A percentile compares a stretch with the other conserved stretches of the same genome.
phyloP scores from a whole-genome alignment of 73 alveolate genomes.

The Paramecium tetraurelia region DNA sequence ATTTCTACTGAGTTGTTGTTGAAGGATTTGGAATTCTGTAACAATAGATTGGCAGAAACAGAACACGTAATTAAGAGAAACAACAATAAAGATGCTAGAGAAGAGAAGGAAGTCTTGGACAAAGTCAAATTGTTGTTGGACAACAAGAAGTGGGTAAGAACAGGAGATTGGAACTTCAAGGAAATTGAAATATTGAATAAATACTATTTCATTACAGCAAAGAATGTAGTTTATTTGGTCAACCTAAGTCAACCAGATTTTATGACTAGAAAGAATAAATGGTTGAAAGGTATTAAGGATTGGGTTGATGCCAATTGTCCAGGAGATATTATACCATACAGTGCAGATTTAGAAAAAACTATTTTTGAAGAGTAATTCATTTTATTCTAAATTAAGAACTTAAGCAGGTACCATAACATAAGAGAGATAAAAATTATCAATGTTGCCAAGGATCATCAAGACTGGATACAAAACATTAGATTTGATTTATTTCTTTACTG shows the following conservation, averaged over 20 bases:
- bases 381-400: neutral
- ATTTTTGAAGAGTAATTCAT: conserved; percentile 66
- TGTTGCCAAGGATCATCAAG: conserved; percentile 87
- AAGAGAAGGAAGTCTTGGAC: conserved; percentile 83
- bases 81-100: conserved; percentile 82
- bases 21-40: conserved; percentile 84
- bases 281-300: conserved; percentile 84
- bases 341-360: conserved; percentile 89
- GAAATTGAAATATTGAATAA: conserved; percentile 93
- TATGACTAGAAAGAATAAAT: conserved; percentile 88
- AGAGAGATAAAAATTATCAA: conserved; percentile 79
- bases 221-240: conserved; percentile 95
- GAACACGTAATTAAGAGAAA: conserved; percentile 89
- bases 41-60: conserved; percentile 77
- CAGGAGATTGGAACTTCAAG: conserved; percentile 86
- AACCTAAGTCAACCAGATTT: conserved; percentile 90
- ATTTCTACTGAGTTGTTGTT: conserved; percentile 89
- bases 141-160: conserved; percentile 72
- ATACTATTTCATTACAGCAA: conserved; percentile 92
- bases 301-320: conserved; percentile 95
- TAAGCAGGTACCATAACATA: conserved; percentile 61
- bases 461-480: conserved; percentile 94
- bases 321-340: conserved; percentile 94
- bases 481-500: conserved; percentile 97
- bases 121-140: conserved; percentile 77